Evolutionary conservation across 108 stramenopile genomes (phyloP).

Genomic region (Hondaea fermentalgiana): DNA sequence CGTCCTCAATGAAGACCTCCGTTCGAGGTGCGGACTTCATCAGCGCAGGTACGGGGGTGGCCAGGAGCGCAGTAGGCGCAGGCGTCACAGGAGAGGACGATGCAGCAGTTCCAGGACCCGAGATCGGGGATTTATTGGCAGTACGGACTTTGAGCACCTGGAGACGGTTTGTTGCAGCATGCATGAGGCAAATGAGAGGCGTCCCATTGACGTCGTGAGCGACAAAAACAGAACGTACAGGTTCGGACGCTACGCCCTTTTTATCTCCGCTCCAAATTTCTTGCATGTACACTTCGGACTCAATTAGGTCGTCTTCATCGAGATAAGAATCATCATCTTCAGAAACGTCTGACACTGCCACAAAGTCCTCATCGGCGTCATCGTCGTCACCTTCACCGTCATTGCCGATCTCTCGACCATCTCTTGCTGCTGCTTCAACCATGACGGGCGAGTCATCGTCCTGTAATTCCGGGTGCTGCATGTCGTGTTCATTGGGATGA

Average conservation of each 20-base stretch:
- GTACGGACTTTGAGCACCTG: not conserved
- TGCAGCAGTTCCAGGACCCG: not conserved
- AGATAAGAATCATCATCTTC: not conserved
- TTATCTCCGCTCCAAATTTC: not conserved
- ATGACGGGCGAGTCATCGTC: no score
- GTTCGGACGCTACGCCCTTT: not conserved
- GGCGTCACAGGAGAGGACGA: not conserved
- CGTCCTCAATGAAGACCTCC: not conserved
- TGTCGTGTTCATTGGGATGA: not conserved
- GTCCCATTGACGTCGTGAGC: not conserved
- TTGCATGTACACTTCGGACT: constrained; percentile 10
- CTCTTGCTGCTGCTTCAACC: no score
- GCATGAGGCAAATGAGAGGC: not conserved
- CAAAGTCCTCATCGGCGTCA: not conserved
- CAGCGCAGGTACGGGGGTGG: not conserved
- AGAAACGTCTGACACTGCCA: not conserved
- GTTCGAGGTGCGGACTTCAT: not conserved
- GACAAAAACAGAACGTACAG: not conserved
- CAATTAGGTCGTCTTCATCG: not conserved
- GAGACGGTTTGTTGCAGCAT: not conserved
- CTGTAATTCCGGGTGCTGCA: no score
- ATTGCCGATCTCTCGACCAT: no score
- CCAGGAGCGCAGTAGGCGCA: not conserved
- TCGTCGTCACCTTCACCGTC: not conserved
- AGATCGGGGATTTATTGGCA: not conserved